Conservation (phyloP, 2,329 filamentous ascomycete species). For the Sporothrix mexicana region DNA sequence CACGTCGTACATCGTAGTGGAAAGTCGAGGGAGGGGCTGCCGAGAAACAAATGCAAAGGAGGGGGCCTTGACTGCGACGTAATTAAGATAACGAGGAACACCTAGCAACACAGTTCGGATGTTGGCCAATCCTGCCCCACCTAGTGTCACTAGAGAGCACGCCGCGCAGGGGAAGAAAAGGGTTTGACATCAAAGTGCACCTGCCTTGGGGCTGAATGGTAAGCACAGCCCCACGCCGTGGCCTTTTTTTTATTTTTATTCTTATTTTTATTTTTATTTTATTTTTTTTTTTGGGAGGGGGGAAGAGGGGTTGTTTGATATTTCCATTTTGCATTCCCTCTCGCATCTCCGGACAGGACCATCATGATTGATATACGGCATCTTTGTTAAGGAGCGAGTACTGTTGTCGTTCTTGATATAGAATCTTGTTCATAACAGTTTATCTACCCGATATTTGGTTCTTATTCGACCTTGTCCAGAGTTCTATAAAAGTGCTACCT, state of each 20-base stretch:
- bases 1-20: neutral
- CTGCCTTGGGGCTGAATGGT: conserved; percentile 29
- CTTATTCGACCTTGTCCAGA: no score
- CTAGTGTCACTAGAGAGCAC: conserved; percentile 10
- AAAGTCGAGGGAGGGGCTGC: conserved; percentile 26
- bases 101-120: no score
- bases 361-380: no score
- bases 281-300: no score
- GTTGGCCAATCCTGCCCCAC: conserved; percentile 7
- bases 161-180: conserved; percentile 5
- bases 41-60: conserved; percentile 29
- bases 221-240: conserved; percentile 27
- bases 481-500: no score
- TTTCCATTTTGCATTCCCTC: no score
- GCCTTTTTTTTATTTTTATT: neutral
- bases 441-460: no score
- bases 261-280: no score
- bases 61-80: conserved; percentile 17
- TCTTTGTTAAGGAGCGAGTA: no score
- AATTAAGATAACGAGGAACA: conserved; percentile 17
- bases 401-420: no score
- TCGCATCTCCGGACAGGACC: neutral
- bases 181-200: neutral
- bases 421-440: no score
- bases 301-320: no score